Base-by-base conservation (phyloP, 768 basidiomycete genomes). In the Termitomyces sp. region DNA sequence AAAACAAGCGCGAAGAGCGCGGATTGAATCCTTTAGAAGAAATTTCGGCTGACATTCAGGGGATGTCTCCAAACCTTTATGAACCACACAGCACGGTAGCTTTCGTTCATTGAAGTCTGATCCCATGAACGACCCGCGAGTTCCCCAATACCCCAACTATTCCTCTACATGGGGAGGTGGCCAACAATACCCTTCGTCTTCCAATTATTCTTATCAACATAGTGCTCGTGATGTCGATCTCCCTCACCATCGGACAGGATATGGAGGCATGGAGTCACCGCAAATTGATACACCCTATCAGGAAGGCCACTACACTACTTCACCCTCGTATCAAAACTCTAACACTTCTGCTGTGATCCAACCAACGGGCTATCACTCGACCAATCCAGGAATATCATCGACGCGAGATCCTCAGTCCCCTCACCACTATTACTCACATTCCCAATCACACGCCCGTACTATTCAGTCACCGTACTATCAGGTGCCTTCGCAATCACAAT, bases 371-470 rank as follows among this genome's bases (percentile, higher is more conserved):
- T 64, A 62, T 37, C 48, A 68, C 64, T 44, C 67, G 65, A 33
- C 69, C 65, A 59, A 27, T 49, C 59, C 55, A 24, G 56, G 48
- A 50, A 65, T 59, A 57, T 64, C 68, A 69, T 65, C 73, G 67
- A 65, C 73, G 70, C 63, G 68, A 66, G 69, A 64, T 56, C 70
- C 72, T 60, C 72, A 69, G 52, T 69, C 67, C 33, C 62, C 62
- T 65, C 72, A 64, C n/a, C 57, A 77, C 63, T 66, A 75, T 44
- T 61, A 71, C 63, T 61, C 71, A 48, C 62, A 74, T 64, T 69
- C 68, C n/a, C 74, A 72, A 49, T 68, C 79, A 26, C 64, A 76
- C 60, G 62, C 75, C 48, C 65, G 77, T 62, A 52, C 72, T 16
- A 43, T 34, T 10, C 78, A 79, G 56, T 66, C 75, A 49, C 69